These are phyloP conservation scores for Adansonia rubrostipa DNA, from an alignment of 441 rosid species.

Conservation along the genomic window DNA sequence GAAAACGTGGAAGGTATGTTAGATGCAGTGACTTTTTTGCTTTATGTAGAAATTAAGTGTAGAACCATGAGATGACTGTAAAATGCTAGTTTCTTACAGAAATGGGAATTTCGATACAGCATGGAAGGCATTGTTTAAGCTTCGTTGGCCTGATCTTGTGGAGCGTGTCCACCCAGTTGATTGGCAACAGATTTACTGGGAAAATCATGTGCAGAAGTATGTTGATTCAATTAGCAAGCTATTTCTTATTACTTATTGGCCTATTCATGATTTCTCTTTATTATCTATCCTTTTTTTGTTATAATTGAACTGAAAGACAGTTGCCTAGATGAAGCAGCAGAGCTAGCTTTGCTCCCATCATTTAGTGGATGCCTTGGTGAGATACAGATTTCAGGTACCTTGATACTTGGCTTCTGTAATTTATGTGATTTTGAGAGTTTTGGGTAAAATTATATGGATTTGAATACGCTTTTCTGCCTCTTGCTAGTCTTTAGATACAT, in stretches of 20 bases:
- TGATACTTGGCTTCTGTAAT: slow-evolving; percentile 20
- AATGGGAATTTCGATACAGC: slow-evolving; percentile 46
- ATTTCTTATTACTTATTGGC: not conserved
- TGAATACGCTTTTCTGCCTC: not conserved
- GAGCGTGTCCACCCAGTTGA: slow-evolving; percentile 40
- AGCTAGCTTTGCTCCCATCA: slow-evolving; percentile 64
- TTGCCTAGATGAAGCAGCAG: slow-evolving; percentile 90
- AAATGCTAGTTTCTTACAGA: slow-evolving; percentile 40
- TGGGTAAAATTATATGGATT: not conserved
- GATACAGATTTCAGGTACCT: slow-evolving; percentile 60
- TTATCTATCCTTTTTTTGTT: slow-evolving; percentile 13
- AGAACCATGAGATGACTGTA: not conserved
- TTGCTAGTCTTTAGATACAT: not conserved
- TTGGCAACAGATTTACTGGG: slow-evolving; percentile 85
- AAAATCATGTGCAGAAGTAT: slow-evolving; percentile 78
- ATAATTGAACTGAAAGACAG: slow-evolving; percentile 49
- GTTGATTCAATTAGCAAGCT: slow-evolving; percentile 25
- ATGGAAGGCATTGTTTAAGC: slow-evolving; percentile 67
- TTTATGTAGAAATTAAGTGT: slow-evolving; percentile 2
- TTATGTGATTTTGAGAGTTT: slow-evolving; percentile 1
- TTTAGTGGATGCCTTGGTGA: slow-evolving; percentile 60
- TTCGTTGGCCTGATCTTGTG: slow-evolving; percentile 63
- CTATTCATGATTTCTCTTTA: slow-evolving; percentile 10
- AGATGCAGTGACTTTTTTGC: not conserved
- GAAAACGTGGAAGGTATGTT: slow-evolving; percentile 69